Evolutionary conservation across 1,284 basidiomycete genomes (phyloP).

Genomic region (Trichosporon sp.): DNA sequence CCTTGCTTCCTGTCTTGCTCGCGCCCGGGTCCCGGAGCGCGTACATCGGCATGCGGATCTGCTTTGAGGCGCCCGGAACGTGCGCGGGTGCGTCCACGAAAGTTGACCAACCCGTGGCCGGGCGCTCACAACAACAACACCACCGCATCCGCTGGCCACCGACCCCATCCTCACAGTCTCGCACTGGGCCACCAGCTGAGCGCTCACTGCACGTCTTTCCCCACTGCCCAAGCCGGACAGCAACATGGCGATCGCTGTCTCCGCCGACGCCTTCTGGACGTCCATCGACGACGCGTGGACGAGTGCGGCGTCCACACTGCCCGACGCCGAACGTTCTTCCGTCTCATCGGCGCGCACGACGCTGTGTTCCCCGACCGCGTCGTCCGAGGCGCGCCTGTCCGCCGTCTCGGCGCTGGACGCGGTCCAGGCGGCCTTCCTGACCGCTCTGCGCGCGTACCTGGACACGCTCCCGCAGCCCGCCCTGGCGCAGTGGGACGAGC

Average conservation of each 20-base stretch:
- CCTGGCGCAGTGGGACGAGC: slow-evolving; percentile 11
- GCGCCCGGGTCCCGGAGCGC: too few relatives aligned
- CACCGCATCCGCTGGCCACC: too few relatives aligned
- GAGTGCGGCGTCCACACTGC: background rate
- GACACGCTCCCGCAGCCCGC: background rate
- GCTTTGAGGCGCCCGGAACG: background rate
- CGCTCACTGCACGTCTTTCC: too few relatives aligned
- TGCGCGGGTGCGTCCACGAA: background rate
- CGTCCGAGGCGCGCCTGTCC: background rate
- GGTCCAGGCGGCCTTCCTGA: background rate
- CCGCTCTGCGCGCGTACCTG: background rate
- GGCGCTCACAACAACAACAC: too few relatives aligned
- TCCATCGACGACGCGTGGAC: background rate
- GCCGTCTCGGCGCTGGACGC: background rate
- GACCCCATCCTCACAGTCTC: too few relatives aligned
- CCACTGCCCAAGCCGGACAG: too few relatives aligned
- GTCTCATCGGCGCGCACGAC: background rate
- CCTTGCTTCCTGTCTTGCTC: background rate
- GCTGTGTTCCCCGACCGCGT: background rate
- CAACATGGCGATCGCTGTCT: background rate
- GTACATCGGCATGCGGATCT: background rate
- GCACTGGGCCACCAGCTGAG: too few relatives aligned
- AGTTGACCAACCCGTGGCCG: background rate
- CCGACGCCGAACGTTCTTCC: background rate
- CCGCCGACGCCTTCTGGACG: background rate